Percentiles rank a stretch among this genome's conserved stretches.
These are phyloP conservation scores for Kondoa subrosea DNA, from an alignment of 768 basidiomycete species.

Conservation along the genomic window DNA sequence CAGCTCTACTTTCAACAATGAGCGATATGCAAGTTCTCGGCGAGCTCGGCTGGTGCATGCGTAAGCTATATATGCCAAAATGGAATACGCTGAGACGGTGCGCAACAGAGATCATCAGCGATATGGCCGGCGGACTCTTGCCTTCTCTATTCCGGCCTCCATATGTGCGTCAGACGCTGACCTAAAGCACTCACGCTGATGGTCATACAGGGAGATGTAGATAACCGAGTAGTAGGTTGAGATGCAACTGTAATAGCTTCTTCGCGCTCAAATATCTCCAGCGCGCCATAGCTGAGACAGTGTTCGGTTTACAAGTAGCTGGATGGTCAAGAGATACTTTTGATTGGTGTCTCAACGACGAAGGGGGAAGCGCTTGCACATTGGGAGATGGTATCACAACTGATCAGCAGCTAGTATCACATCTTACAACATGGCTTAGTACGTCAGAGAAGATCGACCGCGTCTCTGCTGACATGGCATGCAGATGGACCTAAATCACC, in stretches of 20 bases:
- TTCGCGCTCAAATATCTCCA: too few species aligned
- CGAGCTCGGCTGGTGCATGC: constrained; percentile 66
- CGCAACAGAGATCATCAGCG: not conserved
- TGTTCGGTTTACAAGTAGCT: not conserved
- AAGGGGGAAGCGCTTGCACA: not conserved
- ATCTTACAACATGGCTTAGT: not conserved
- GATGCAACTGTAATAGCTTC: too few species aligned
- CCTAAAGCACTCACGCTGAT: too few species aligned
- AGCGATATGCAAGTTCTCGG: constrained; percentile 43
- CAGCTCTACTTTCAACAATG: constrained; percentile 51
- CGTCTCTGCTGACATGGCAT: too few species aligned
- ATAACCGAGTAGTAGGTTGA: too few species aligned
- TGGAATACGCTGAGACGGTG: too few species aligned
- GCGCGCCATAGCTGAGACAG: not conserved
- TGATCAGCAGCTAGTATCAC: not conserved
- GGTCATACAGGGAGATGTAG: too few species aligned
- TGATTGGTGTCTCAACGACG: not conserved
- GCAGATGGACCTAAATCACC: not conserved
- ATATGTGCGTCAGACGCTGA: too few species aligned
- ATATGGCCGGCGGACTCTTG: not conserved
- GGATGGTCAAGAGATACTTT: not conserved
- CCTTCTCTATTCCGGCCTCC: not conserved
- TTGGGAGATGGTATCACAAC: not conserved
- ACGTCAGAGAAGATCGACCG: too few species aligned
- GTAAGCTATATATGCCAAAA: too few species aligned